Evolutionary conservation across 371 early-diverging fungal genomes (phyloP).

Genomic region (Catenaria anguillulae): DNA sequence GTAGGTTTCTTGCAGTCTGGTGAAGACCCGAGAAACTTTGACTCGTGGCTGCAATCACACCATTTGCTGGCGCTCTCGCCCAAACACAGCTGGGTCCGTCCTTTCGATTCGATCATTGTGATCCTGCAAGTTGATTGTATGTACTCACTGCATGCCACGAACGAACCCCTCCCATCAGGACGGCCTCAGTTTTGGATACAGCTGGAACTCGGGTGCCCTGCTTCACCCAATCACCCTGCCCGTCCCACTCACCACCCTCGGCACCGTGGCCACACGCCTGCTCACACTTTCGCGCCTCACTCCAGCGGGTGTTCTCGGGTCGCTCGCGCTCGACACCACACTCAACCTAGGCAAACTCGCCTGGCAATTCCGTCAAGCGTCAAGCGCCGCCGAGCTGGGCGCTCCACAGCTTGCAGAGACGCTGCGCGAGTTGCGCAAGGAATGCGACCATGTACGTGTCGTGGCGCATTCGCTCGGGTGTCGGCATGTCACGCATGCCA

Average conservation of each 20-base stretch:
- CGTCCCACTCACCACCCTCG: conserved; percentile 1
- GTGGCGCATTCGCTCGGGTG: conserved; percentile 7
- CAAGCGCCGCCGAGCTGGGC: neutral
- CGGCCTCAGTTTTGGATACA: conserved; percentile 1
- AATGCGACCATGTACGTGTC: conserved; percentile 5
- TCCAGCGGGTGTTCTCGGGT: neutral
- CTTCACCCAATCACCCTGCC: neutral
- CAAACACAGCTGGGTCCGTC: conserved; percentile 3
- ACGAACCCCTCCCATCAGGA: neutral
- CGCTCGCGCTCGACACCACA: conserved; percentile 1
- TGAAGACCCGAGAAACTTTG: neutral
- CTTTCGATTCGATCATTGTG: neutral
- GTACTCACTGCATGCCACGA: no score
- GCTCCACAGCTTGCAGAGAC: neutral
- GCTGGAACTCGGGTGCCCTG: neutral
- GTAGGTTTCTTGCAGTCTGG: neutral
- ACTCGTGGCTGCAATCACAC: neutral
- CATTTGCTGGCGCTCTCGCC: conserved; percentile 4
- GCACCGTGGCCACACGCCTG: neutral
- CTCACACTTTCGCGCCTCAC: neutral
- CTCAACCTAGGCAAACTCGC: conserved; percentile 6
- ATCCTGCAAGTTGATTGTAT: no score
- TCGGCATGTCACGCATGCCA: neutral
- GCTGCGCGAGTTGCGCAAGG: neutral
- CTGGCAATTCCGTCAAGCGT: neutral